These are phyloP conservation scores for Fagopyrum esculentum DNA, from an alignment of 148 eudicot genomes.

Conservation along the genomic window DNA sequence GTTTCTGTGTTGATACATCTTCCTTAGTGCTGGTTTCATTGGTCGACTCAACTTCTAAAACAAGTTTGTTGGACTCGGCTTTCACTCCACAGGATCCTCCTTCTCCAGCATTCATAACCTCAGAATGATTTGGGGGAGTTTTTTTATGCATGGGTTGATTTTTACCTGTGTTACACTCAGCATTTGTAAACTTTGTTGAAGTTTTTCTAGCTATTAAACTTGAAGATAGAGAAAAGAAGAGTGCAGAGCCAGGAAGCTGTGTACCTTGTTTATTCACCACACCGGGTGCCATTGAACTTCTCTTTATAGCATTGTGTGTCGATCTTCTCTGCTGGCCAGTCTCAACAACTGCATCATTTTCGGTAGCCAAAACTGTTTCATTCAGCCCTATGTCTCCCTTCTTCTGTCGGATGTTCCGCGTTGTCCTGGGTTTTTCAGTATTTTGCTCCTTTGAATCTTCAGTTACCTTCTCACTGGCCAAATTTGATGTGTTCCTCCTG, in stretches of 20 bases:
- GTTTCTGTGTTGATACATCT: neutral
- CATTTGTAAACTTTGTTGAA: neutral
- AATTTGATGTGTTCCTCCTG: neutral
- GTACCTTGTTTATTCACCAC: neutral
- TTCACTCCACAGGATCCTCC: neutral
- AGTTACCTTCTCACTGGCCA: neutral
- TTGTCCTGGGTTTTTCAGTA: neutral
- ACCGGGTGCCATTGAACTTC: neutral
- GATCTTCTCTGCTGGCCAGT: constrained; percentile 1
- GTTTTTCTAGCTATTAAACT: neutral
- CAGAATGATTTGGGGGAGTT: neutral
- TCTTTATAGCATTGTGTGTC: constrained; percentile 10
- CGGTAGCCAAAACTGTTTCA: constrained; percentile 11
- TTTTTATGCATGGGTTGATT: neutral
- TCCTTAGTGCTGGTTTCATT: neutral
- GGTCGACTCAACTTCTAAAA: neutral
- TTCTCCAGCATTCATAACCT: neutral
- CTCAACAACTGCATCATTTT: neutral
- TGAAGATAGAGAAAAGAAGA: neutral
- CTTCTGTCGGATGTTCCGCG: neutral
- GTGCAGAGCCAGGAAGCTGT: neutral
- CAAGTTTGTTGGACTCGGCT: neutral
- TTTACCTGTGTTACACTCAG: neutral
- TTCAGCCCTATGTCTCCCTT: neutral
- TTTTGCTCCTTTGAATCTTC: neutral